phyloP scores from a whole-genome alignment of 129 eudicot species.

The Apium graveolens region DNA sequence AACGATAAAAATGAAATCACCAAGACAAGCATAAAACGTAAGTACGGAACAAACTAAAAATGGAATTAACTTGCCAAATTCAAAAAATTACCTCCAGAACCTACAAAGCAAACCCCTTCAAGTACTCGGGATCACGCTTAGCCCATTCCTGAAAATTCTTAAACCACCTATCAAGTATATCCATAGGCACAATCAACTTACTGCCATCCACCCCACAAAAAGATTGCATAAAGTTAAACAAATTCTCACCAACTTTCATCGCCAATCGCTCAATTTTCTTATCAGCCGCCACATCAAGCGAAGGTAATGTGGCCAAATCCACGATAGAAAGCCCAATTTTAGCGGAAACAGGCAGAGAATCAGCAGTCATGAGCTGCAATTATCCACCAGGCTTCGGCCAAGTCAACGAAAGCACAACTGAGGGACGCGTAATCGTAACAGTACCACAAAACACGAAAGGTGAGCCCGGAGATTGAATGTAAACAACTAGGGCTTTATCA shows the following conservation, averaged over 20 bases:
- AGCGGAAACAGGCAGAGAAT: conserved; percentile 54
- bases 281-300: conserved; percentile 84
- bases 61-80: background rate
- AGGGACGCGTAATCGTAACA: conserved; percentile 65
- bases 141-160: conserved; percentile 95
- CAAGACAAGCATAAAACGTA: background rate
- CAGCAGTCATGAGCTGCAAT: conserved; percentile 45
- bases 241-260: conserved; percentile 83
- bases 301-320: conserved; percentile 57
- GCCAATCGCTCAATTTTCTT: conserved; percentile 76
- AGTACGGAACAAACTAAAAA: background rate
- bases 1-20: background rate
- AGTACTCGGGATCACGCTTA: conserved; percentile 84
- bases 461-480: conserved; percentile 85
- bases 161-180: conserved; percentile 95
- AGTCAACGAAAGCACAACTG: conserved; percentile 65
- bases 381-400: conserved; percentile 82
- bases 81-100: conserved; percentile 23
- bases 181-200: conserved; percentile 87
- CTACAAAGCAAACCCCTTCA: conserved; percentile 82
- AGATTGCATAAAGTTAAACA: conserved; percentile 97
- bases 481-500: conserved; percentile 89
- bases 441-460: conserved; percentile 75
- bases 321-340: conserved; percentile 83
- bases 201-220: conserved; percentile 94